phyloP scores from a whole-genome alignment of 306 rosid genomes.

The Prunus salicina region DNA sequence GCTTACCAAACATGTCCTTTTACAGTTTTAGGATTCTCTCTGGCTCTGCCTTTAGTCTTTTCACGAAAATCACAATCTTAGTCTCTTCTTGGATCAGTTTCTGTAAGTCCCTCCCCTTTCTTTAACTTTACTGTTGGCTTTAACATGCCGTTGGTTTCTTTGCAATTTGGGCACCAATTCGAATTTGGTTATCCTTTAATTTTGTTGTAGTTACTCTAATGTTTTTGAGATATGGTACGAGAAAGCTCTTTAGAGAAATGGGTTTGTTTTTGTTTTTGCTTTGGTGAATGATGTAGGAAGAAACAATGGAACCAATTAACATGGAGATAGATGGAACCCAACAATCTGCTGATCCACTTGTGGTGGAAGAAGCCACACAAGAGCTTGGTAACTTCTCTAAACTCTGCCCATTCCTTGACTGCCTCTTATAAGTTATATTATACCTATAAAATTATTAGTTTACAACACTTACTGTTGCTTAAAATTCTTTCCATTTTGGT shows the following conservation, averaged over 20 bases:
- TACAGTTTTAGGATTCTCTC: not conserved
- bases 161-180: not conserved
- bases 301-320: not conserved
- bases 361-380: conserved; percentile 24
- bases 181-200: not conserved
- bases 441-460: not conserved
- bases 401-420: conserved; percentile 12
- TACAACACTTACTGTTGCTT: not conserved
- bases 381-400: conserved; percentile 41
- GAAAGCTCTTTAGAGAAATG: not conserved
- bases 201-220: not conserved
- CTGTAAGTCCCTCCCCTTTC: not conserved
- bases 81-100: not conserved
- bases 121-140: not conserved
- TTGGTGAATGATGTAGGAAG: not conserved
- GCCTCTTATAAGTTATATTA: not conserved
- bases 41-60: not conserved
- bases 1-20: no score
- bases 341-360: no score
- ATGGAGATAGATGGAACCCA: not conserved
- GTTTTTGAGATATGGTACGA: no score
- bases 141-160: not conserved
- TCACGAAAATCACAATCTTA: not conserved
- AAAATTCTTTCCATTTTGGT: not conserved
- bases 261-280: not conserved